Evolutionary conservation across 805 yeast species (phyloP), one percentile per base, ranked within the genome.

Genomic region (Candida tammaniensis): DNA sequence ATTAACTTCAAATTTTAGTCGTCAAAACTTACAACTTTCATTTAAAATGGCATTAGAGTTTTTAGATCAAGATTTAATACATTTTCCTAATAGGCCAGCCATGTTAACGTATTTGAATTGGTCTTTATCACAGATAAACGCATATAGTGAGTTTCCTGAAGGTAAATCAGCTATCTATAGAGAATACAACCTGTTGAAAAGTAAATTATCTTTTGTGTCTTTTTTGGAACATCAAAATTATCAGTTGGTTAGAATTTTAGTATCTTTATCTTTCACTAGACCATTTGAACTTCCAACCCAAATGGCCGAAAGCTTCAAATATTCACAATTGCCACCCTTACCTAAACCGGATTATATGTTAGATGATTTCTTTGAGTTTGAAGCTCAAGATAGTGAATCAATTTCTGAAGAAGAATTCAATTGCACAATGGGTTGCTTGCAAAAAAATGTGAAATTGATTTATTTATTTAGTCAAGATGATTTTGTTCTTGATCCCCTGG

Each of bases 161-260:
- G 42, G 47, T 3, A 47, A 47, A 33, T 28, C 36, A 9, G 35
- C 39, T 9, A 30, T 54, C 14, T 52, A 48, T 35, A 15, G 43
- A 2, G 24, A 11, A 1, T 59, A 44, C 30, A 55, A 55, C 27
- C 19, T 27, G 4, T 33, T 50, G 16, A 47, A 43, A 14, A 42
- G 59, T 3, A 52, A 50, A 19, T 24, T 47, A 4, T 60, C 64
- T 7, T 20, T 57, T 1, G 20, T 40, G 3, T 50, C 31, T 25
- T 48, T 19, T 35, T 51, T 18, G 14, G 30, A 17, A 48, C 12
- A 29, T 8, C 24, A 35, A 13, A 19, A 20, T 12, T 32, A 38
- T 10, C 17, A 27, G 14, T 18, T 30, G 13, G 18, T 30, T 11
- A 15, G 21, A 7, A 13, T 30, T 10, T 30, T 24, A 12, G n/a